These are phyloP conservation scores for Letharia lupina DNA, from an alignment of 495 filamentous ascomycete genomes.

Conservation along the genomic window DNA sequence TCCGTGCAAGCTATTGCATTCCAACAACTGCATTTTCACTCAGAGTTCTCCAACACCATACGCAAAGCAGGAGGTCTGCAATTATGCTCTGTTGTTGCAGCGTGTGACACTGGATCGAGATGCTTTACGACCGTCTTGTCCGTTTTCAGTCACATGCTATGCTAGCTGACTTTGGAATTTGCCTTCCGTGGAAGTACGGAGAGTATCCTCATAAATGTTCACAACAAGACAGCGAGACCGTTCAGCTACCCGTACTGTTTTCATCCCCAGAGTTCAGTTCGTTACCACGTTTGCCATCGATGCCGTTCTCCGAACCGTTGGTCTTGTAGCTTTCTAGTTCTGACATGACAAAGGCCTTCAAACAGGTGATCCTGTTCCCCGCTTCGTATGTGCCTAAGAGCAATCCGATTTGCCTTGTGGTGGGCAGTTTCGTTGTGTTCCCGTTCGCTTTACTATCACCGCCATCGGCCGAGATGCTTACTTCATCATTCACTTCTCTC, in stretches of 20 bases:
- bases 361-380: slow-evolving; percentile 79
- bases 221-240: not conserved
- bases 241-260: slow-evolving; percentile 5
- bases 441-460: slow-evolving; percentile 10
- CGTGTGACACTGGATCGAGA: not conserved
- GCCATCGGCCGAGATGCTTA: slow-evolving; percentile 13
- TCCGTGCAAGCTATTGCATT: not conserved
- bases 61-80: too few species aligned
- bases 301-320: slow-evolving; percentile 40
- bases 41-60: too few species aligned
- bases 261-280: slow-evolving; percentile 11
- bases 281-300: slow-evolving; percentile 27
- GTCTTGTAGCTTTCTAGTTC: slow-evolving; percentile 25
- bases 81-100: not conserved
- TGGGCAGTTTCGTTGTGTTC: slow-evolving; percentile 17
- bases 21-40: too few species aligned
- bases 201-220: not conserved
- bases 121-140: not conserved
- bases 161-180: not conserved
- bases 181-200: not conserved
- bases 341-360: slow-evolving; percentile 79
- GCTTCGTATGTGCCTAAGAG: slow-evolving; percentile 76
- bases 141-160: not conserved
- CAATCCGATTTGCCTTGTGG: slow-evolving; percentile 55
- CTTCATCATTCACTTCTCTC: slow-evolving; percentile 9